phyloP scores from a whole-genome alignment of 257 asterid species.

The Solanum appendiculatum region DNA sequence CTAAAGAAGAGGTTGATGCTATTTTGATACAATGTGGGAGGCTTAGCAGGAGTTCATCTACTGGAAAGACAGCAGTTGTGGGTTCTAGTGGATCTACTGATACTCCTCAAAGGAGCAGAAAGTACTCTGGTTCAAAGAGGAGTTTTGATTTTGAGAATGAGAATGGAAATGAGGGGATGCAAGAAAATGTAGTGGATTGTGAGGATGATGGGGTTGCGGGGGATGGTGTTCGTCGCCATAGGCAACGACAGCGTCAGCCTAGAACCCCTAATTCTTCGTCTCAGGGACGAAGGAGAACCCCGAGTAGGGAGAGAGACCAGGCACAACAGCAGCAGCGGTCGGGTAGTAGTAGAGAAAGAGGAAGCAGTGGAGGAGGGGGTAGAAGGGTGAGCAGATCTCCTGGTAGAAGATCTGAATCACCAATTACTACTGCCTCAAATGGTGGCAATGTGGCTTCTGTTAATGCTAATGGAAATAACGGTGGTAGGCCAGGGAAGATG shows the following conservation, averaged over 20 bases:
- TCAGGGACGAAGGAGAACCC: conserved; percentile 79
- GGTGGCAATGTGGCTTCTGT: conserved; percentile 17
- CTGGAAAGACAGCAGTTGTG: conserved; percentile 37
- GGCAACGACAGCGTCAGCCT: conserved; percentile 49
- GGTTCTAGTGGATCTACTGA: conserved; percentile 29
- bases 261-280: conserved; percentile 31
- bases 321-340: conserved; percentile 40
- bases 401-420: conserved; percentile 89
- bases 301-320: conserved; percentile 79
- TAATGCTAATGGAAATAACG: conserved; percentile 11
- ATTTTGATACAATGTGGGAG: conserved; percentile 94
- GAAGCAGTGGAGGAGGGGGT: conserved; percentile 37
- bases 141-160: conserved; percentile 85
- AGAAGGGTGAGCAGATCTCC: conserved; percentile 97
- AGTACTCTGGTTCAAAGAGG: conserved; percentile 86
- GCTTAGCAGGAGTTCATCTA: conserved; percentile 87
- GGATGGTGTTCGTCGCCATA: conserved; percentile 41
- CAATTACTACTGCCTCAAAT: conserved; percentile 17
- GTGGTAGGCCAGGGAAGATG: conserved; percentile 72
- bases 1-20: conserved; percentile 92
- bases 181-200: conserved; percentile 13
- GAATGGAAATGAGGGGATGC: conserved; percentile 14
- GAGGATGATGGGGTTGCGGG: conserved; percentile 33
- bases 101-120: conserved; percentile 25
- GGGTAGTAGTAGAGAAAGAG: conserved; percentile 63